phyloP scores from a whole-genome alignment of 2,329 filamentous ascomycete species.

The Penicillium glabrum region DNA sequence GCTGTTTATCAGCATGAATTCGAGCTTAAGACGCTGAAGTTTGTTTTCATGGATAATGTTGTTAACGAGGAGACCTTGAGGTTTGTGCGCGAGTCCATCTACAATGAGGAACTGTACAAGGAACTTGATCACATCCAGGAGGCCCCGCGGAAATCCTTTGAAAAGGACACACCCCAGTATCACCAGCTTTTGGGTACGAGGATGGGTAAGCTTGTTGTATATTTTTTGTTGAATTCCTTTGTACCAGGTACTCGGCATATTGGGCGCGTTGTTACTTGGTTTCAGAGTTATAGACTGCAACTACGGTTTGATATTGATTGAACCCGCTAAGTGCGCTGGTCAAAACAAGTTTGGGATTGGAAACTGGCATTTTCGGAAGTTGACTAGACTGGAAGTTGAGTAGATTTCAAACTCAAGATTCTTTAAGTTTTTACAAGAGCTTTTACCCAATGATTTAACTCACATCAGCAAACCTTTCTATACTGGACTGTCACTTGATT shows the following conservation, averaged over 20 bases:
- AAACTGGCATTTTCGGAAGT: too few species aligned
- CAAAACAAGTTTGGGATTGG: too few species aligned
- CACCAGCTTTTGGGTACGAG: constrained; percentile 2
- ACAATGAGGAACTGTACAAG: neutral
- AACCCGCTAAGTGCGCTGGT: too few species aligned
- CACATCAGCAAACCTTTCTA: too few species aligned
- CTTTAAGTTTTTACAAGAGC: too few species aligned
- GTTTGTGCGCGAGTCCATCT: neutral
- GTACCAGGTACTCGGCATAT: neutral
- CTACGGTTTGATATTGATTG: neutral
- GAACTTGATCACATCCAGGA: neutral
- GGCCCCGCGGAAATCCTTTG: neutral
- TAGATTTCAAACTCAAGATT: too few species aligned
- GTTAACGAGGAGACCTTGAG: neutral
- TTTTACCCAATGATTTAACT: too few species aligned
- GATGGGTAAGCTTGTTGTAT: constrained; percentile 5
- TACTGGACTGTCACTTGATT: neutral
- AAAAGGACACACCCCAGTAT: neutral
- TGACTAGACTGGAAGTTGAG: too few species aligned
- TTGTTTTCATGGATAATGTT: neutral
- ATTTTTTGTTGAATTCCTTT: constrained; percentile 1
- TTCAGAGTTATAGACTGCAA: neutral
- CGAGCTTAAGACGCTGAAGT: neutral
- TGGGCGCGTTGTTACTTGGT: constrained; percentile 3
- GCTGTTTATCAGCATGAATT: neutral